Percentiles rank a stretch among this genome's conserved stretches.
Conservation (phyloP, 2,329 filamentous ascomycete species). For the Aspergillus oerlinghausenensis region DNA sequence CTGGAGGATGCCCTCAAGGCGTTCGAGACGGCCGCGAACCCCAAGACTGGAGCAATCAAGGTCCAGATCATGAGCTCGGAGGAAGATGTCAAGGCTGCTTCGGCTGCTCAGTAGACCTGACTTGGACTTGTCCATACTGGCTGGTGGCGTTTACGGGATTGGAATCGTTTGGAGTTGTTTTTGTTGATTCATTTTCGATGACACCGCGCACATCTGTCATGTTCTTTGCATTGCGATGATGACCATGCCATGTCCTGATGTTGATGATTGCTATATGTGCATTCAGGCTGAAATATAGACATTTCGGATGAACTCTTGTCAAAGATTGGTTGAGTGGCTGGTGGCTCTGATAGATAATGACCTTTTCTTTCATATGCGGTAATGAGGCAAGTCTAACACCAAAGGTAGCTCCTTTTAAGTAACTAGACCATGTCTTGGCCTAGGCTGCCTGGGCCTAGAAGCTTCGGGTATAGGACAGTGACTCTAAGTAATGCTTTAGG, state of each 20-base stretch:
- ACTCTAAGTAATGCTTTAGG: not conserved
- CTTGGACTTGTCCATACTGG: conserved; percentile 1
- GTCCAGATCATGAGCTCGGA: conserved; percentile 69
- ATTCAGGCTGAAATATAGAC: conserved; percentile 16
- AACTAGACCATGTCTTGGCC: not conserved
- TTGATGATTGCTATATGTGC: conserved; percentile 16
- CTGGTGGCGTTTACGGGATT: conserved; percentile 8
- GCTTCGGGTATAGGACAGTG: not conserved
- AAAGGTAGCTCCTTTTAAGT: not conserved
- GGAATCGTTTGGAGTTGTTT: conserved; percentile 8
- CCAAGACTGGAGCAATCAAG: conserved; percentile 94
- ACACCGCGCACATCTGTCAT: not conserved
- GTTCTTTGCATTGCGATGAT: conserved; percentile 11
- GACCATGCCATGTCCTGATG: conserved; percentile 13
- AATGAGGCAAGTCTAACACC: not conserved
- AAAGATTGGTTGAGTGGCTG: not conserved
- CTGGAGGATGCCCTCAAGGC: conserved; percentile 85
- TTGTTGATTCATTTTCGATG: conserved; percentile 2
- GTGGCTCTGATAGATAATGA: not conserved
- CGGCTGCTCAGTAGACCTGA: conserved; percentile 26
- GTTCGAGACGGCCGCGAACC: conserved; percentile 82
- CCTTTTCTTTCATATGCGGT: not conserved
- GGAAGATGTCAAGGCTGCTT: conserved; percentile 35
- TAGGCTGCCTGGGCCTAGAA: not conserved
- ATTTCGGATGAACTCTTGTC: conserved; percentile 7